These are phyloP conservation scores for Amanita subjunquillea DNA, from an alignment of 768 basidiomycete species.

Conservation along the genomic window DNA sequence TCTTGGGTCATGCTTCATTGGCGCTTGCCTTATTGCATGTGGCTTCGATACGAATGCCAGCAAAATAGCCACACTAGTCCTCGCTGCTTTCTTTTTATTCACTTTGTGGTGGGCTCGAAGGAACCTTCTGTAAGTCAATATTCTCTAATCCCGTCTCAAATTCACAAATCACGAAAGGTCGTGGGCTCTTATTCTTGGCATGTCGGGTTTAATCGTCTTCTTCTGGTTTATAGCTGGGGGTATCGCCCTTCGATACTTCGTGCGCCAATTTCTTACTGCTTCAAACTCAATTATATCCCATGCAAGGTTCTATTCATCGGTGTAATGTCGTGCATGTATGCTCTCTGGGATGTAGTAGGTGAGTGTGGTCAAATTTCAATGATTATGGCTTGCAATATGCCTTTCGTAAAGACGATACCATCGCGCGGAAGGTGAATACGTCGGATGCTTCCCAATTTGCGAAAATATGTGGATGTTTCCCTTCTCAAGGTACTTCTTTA, in stretches of 20 bases:
- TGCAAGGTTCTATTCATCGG: slow-evolving; percentile 70
- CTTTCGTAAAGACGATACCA: slow-evolving; percentile 59
- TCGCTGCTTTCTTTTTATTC: slow-evolving; percentile 80
- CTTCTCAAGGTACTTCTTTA: slow-evolving; percentile 50
- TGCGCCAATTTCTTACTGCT: slow-evolving; percentile 19
- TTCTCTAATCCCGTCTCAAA: background rate
- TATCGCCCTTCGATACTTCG: slow-evolving; percentile 68
- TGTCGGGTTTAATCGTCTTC: slow-evolving; percentile 68
- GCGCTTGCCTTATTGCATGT: slow-evolving; percentile 77
- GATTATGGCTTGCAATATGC: background rate
- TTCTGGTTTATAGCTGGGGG: slow-evolving; percentile 80
- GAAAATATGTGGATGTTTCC: slow-evolving; percentile 75
- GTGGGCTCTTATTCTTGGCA: slow-evolving; percentile 69
- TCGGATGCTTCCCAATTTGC: slow-evolving; percentile 85
- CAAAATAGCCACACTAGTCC: slow-evolving; percentile 70
- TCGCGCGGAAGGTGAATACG: slow-evolving; percentile 75
- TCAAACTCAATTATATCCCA: background rate
- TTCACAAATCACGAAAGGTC: slow-evolving; percentile 32
- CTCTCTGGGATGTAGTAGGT: slow-evolving; percentile 84
- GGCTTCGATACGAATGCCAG: slow-evolving; percentile 86
- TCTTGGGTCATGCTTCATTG: slow-evolving; percentile 78
- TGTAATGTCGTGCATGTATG: slow-evolving; percentile 81
- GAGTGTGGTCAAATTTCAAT: slow-evolving; percentile 9
- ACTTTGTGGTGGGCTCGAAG: slow-evolving; percentile 83
- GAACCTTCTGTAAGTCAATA: slow-evolving; percentile 55